Percentiles rank a stretch among this genome's conserved stretches.
phyloP scores from a whole-genome alignment of 2,329 filamentous ascomycete genomes.

The Exophiala oligosperma region DNA sequence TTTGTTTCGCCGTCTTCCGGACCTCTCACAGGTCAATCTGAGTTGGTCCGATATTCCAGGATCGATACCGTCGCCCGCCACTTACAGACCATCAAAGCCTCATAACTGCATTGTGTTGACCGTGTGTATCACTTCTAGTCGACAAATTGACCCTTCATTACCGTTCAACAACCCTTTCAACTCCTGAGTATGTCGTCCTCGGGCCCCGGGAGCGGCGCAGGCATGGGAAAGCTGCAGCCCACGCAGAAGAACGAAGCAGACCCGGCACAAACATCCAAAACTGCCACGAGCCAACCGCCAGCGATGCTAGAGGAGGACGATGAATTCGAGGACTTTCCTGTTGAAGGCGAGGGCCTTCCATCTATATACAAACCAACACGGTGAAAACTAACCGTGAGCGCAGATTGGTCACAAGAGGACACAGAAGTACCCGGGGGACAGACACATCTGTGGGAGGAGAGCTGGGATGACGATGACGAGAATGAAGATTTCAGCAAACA shows the following conservation, averaged over 20 bases:
- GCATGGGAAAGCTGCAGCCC: constrained; percentile 25
- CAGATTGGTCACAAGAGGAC: constrained; percentile 92
- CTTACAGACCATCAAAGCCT: too few relatives aligned
- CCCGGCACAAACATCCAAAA: constrained; percentile 48
- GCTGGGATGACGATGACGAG: constrained; percentile 98
- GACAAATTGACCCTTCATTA: too few relatives aligned
- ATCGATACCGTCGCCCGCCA: too few relatives aligned
- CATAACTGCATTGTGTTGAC: too few relatives aligned
- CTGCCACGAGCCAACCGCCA: constrained; percentile 58
- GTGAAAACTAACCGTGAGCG: not conserved
- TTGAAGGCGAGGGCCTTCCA: constrained; percentile 68
- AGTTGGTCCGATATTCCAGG: not conserved
- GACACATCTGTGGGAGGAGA: constrained; percentile 96
- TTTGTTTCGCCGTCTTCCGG: too few relatives aligned
- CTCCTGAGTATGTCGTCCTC: constrained; percentile 22
- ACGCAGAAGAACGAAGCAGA: constrained; percentile 37
- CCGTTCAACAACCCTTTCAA: too few relatives aligned
- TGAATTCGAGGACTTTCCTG: constrained; percentile 98
- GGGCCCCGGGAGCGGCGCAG: constrained; percentile 20
- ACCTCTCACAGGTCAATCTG: too few relatives aligned
- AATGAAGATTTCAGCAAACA: constrained; percentile 95
- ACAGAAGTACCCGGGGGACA: constrained; percentile 63
- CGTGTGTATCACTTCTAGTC: too few relatives aligned
- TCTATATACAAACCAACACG: not conserved
- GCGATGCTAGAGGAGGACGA: constrained; percentile 90